A percentile compares a stretch with the other conserved stretches of the same genome.
These are phyloP conservation scores for Cytospora mali DNA, from an alignment of 2,329 filamentous ascomycete genomes.

Conservation along the genomic window DNA sequence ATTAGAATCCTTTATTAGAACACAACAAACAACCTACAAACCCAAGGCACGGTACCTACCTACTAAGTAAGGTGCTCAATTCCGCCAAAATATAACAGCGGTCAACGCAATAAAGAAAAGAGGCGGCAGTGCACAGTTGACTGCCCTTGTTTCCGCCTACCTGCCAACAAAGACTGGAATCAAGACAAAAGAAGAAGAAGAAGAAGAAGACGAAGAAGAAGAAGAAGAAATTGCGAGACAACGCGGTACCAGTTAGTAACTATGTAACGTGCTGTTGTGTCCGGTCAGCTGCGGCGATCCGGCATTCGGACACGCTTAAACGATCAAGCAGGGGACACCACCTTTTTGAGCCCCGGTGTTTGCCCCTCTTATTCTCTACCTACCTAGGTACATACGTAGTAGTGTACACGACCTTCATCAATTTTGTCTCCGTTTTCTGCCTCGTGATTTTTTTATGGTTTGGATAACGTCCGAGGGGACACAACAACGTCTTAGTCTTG, in stretches of 20 bases:
- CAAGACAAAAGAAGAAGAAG: background rate
- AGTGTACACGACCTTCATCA: background rate
- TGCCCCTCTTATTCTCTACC: background rate
- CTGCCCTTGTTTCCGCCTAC: background rate
- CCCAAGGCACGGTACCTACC: background rate
- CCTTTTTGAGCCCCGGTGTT: background rate
- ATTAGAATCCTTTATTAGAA: background rate
- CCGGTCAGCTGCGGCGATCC: background rate
- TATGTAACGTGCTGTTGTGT: too few species aligned
- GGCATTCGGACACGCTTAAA: conserved; percentile 6
- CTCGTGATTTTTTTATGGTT: background rate
- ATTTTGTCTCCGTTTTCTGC: too few species aligned
- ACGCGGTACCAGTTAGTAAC: too few species aligned
- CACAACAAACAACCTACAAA: background rate
- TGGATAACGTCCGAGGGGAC: background rate
- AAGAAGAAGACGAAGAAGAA: too few species aligned
- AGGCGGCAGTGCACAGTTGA: too few species aligned
- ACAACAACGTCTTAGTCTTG: background rate
- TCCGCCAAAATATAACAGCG: too few species aligned
- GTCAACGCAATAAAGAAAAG: too few species aligned
- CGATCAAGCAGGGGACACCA: background rate
- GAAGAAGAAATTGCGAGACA: background rate
- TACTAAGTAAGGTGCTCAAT: too few species aligned
- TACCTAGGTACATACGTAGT: too few species aligned
- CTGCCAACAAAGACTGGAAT: background rate